Conservation (phyloP, 352 stramenopile genomes). For the Phytophthora sp. region DNA sequence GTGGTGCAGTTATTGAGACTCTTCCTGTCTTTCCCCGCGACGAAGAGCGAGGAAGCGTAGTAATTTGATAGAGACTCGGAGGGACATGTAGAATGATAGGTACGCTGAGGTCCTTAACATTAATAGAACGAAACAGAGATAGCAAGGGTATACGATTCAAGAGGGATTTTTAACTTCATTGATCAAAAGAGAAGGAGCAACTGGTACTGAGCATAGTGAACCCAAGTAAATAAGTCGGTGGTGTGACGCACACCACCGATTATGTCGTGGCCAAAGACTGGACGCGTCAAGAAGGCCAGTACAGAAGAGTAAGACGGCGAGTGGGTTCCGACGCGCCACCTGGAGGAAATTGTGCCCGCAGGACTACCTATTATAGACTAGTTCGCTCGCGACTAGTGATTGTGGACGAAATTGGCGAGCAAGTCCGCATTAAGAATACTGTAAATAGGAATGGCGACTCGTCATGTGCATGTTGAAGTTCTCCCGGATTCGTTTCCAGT, state of each 20-base stretch:
- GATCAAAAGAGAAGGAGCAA: conserved; percentile 13
- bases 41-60: conserved; percentile 7
- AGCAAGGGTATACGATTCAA: no score
- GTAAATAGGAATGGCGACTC: no score
- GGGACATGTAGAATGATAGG: not conserved
- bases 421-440: no score
- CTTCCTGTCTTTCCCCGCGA: conserved; percentile 28
- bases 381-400: not conserved
- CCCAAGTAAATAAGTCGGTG: not conserved
- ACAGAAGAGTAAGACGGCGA: conserved; percentile 11
- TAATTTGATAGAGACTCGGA: not conserved
- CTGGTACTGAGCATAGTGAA: conserved; percentile 4
- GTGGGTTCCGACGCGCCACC: conserved; percentile 26
- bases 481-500: no score
- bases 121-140: no score
- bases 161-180: no score
- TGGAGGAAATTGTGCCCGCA: conserved; percentile 17
- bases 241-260: conserved; percentile 11
- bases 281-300: conserved; percentile 5
- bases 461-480: no score
- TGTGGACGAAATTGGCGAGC: not conserved
- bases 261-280: conserved; percentile 14
- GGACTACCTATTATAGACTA: conserved; percentile 21
- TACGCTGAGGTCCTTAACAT: no score
- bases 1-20: conserved; percentile 11